Percentiles rank a stretch among this genome's conserved stretches.
Conservation (phyloP, 2,329 filamentous ascomycete genomes). For the Xylariaceae sp. region DNA sequence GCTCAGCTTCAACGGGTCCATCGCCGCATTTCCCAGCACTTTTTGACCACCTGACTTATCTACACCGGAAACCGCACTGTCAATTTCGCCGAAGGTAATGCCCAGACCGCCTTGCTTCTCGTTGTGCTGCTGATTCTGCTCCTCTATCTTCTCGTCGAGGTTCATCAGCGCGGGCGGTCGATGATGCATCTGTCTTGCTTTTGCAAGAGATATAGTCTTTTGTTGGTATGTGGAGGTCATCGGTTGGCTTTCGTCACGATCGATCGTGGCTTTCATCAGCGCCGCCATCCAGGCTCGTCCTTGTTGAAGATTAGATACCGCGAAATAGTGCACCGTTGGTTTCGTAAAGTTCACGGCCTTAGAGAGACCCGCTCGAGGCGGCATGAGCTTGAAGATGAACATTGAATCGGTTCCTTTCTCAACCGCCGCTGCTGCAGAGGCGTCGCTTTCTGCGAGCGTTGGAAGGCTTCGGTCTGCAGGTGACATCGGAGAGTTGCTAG, state of each 20-base stretch:
- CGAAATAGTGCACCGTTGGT: slow-evolving; percentile 95
- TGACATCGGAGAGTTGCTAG: slow-evolving; percentile 61
- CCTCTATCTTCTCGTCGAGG: slow-evolving; percentile 45
- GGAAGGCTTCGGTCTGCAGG: slow-evolving; percentile 42
- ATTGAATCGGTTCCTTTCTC: slow-evolving; percentile 60
- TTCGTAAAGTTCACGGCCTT: slow-evolving; percentile 96
- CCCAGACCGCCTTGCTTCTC: slow-evolving; percentile 34
- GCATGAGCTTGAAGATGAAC: slow-evolving; percentile 98
- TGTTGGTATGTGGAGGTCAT: slow-evolving; percentile 93
- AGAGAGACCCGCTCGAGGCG: slow-evolving; percentile 78
- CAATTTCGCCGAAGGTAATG: slow-evolving; percentile 36
- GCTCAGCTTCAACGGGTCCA: slow-evolving; percentile 31
- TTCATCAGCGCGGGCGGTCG: slow-evolving; percentile 85
- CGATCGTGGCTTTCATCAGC: slow-evolving; percentile 97
- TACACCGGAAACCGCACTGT: slow-evolving; percentile 35
- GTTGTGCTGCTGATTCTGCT: slow-evolving; percentile 26
- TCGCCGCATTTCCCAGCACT: slow-evolving; percentile 31
- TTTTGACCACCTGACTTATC: slow-evolving; percentile 33
- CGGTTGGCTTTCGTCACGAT: slow-evolving; percentile 73
- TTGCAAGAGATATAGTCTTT: slow-evolving; percentile 88
- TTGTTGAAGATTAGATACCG: slow-evolving; percentile 81
- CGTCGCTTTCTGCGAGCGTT: slow-evolving; percentile 40
- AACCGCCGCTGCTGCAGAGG: slow-evolving; percentile 31
- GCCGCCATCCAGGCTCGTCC: slow-evolving; percentile 97
- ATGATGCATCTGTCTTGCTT: slow-evolving; percentile 81